Base-by-base conservation (phyloP, 768 basidiomycete genomes). In the Naganishia kalamii region DNA sequence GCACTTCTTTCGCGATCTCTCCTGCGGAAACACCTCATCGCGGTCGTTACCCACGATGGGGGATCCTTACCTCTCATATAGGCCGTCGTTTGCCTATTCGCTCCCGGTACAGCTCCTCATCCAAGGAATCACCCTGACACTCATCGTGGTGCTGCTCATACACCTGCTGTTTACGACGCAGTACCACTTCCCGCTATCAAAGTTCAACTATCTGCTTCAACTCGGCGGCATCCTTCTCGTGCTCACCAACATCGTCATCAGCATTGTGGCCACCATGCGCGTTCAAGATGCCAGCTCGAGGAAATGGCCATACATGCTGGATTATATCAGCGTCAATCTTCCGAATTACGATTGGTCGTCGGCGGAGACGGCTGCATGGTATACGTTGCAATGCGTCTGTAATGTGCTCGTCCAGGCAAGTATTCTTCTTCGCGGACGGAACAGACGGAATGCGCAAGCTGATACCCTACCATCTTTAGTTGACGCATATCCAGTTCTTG, bases 401-500 rank as follows among this genome's bases (percentile, higher is more conserved):
- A 88, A 88, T 0, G 88, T 85, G 11, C 79, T 93, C 50, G 88
- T 91, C 19, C 92, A 96, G 83, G 93, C 90, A 65, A 63, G 84
- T 80, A 35, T 11, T 35, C 48, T 59, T 46, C 41, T 12, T 30
- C 29, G 32, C 30, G 17, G 11, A 29, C 25, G 21, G 29, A 1
- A 23, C 7, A 40, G 25, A 29, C 5, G 23, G 27, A n/a, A 19
- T 33, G 1, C 37, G 17, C 15, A 47, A 30, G 15, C 49, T 32
- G 8, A 15, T 27, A 21, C 37, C 44, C 19, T 50, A 4, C 15
- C 12, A 4, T 27, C 17, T 13, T 8, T 73, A 97, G 91, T 88
- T 92, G 54, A 94, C 96, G 0, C 93, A 98, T 75, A 96, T 99
- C 54, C 96, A 98, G 77, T 97, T 98, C 78, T 82, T 99, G 61